A percentile compares a stretch with the other conserved stretches of the same genome.
Evolutionary conservation across 345 rosid species (phyloP).

Genomic region (Acer yangbiense): DNA sequence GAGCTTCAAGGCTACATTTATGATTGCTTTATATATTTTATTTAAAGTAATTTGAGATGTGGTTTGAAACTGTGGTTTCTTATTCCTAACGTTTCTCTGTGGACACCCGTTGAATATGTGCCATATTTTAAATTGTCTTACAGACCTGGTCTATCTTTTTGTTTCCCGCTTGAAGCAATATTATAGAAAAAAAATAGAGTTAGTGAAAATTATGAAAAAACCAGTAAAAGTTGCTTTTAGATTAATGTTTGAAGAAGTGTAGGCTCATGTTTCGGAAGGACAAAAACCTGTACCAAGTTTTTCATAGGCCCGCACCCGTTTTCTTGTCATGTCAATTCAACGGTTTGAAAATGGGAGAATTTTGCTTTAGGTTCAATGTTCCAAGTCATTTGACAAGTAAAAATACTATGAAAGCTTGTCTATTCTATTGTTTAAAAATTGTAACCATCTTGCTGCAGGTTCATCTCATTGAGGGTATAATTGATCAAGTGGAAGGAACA

Average conservation of each 20-base stretch:
- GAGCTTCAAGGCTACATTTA: background rate
- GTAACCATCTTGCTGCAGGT: conserved; percentile 50
- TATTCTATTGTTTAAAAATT: background rate
- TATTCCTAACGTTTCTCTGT: too few species aligned
- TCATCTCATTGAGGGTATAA: conserved; percentile 93
- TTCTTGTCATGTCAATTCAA: background rate
- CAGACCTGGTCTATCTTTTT: background rate
- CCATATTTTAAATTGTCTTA: background rate
- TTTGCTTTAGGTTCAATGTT: background rate
- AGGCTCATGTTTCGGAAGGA: background rate
- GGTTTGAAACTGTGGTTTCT: too few species aligned
- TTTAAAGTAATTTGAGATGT: too few species aligned
- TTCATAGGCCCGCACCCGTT: background rate
- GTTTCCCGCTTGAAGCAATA: background rate
- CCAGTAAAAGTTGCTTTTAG: background rate
- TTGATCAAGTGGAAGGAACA: conserved; percentile 95
- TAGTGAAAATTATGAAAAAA: too few species aligned
- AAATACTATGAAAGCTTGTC: background rate
- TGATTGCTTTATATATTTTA: background rate
- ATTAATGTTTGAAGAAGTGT: background rate
- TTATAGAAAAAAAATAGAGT: too few species aligned
- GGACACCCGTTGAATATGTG: background rate
- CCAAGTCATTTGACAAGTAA: background rate
- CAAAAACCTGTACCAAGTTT: background rate
- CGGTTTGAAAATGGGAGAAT: background rate